Evolutionary conservation across 2,329 filamentous ascomycete species (phyloP), one percentile per base, ranked within the genome.

Genomic region (Lasiodiplodia theobromae): DNA sequence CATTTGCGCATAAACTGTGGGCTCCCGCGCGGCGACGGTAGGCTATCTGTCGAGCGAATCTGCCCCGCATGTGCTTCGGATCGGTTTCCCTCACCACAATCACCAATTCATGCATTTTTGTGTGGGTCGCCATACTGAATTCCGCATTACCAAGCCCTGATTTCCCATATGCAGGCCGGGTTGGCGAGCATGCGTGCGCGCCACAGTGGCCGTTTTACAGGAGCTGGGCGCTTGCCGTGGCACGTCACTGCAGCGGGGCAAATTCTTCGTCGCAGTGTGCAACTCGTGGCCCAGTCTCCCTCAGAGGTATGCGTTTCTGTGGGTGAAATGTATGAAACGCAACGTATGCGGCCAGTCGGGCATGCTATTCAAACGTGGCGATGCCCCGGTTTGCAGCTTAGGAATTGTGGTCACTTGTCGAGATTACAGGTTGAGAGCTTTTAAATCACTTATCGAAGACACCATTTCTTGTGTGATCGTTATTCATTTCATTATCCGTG

Each of bases 401-500:
- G 8, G 16, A 47, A 11, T 21, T 8, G 1, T 3, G 4, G 4
- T 6, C 18, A 8, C n/a, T 47, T 7, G 1, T 21, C 8, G 21
- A 21, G 18, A 21, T 7, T 8, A 21, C 6, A 21, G 18, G n/a
- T 47, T n/a, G 8, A 47, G 21, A 47, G 0, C 8, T 28, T 7
- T 18, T 28, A 7, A 53, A 3, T 4, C 51, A 28, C 23, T 14
- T 10, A 28, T 10, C 37, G 1, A 47, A 25, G 21, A 31, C 44
- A 49, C 14, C 0, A 31, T 51, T 38, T 5, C n/a, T 5, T 34
- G 31, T 40, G 8, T 40, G 18, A 18, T 65, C 51, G 21, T 53
- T 21, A 38, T 53, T 65, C 37, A 53, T 54, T 53, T 40, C 40
- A 51, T 67, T 23, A 60, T 67, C 14, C 52, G 31, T 67, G 52